Evolutionary conservation across 495 filamentous ascomycete genomes (phyloP), one percentile per base, ranked within the genome.

Genomic region (Tuber melanosporum): DNA sequence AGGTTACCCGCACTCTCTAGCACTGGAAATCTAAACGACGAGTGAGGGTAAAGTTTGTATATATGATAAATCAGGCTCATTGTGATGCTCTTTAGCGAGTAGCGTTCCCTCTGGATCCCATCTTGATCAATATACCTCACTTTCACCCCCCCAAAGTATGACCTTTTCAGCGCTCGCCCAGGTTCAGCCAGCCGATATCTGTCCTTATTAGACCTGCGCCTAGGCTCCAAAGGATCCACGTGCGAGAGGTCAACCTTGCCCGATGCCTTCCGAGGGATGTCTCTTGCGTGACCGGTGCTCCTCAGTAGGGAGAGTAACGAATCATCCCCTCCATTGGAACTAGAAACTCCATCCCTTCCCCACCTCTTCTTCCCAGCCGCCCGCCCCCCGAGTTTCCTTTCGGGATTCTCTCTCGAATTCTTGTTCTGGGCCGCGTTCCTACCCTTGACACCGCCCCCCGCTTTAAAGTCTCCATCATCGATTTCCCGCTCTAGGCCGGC

Each of bases 61-160:
- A 71, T 74, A 42, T 77, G 42, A 43, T 73, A 74, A 12, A 82
- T 52, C 32, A 75, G 77, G 12, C 32, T 20, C 57, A 76, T 76
- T 14, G 74, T 80, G 19, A 83, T 80, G 6, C 81, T 74, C 74
- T 77, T 83, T 26, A 73, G 19, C 26, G 70, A 74, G 15, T 75
- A 17, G 20, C 62, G 19, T 14, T 57, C 70, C 69, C 52, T 44
- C 14, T 45, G 45, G 14, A 42, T 19, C 19, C 32, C 39, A 4
- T 12, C 8, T 22, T 73, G 39, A 32, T 76, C 39, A 44, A 44
- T 42, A 8, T 52, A 41, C 47, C 43, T 75, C 19, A 36, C n/a
- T 42, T 52, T 75, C 26, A 36, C 26, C 26, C 57, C 57, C 12
- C 57, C 57, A 66, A 66, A 36, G 57, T 66, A 66, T 19, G 2